These are phyloP conservation scores for Passalora sequoiae DNA, from an alignment of 2,329 filamentous ascomycete genomes.

Conservation along the genomic window DNA sequence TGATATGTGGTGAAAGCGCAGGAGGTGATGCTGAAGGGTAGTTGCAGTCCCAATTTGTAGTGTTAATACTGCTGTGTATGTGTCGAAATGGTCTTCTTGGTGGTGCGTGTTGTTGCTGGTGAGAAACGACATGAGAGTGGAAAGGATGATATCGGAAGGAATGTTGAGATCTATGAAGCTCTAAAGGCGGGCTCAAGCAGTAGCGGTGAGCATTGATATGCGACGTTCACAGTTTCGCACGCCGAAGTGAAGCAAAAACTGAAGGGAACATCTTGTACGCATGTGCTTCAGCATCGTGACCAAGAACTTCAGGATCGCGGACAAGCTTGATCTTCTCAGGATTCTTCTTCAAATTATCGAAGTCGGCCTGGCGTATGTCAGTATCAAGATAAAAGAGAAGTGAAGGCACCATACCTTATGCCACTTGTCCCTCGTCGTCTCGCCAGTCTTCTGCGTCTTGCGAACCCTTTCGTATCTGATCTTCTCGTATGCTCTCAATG, in stretches of 20 bases:
- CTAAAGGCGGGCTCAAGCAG: no score
- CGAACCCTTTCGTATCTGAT: constrained; percentile 26
- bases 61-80: no score
- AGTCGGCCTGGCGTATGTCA: constrained; percentile 37
- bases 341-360: constrained; percentile 41
- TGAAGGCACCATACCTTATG: constrained; percentile 35
- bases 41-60: no score
- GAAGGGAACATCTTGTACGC: constrained; percentile 22
- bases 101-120: not conserved
- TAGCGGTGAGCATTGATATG: not conserved
- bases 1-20: not conserved
- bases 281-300: constrained; percentile 46
- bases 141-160: not conserved
- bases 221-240: not conserved
- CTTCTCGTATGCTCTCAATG: constrained; percentile 23
- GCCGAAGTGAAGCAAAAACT: constrained; percentile 5
- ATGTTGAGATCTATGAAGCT: no score
- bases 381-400: not conserved
- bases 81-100: no score
- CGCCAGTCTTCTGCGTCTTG: constrained; percentile 16
- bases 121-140: not conserved
- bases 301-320: constrained; percentile 46
- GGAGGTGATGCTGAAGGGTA: not conserved
- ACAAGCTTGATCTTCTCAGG: constrained; percentile 44
- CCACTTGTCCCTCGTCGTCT: constrained; percentile 37